A percentile compares a stretch with the other conserved stretches of the same genome.
Evolutionary conservation across 805 yeast species (phyloP).

Genomic region (Nakazawaea sp.): DNA sequence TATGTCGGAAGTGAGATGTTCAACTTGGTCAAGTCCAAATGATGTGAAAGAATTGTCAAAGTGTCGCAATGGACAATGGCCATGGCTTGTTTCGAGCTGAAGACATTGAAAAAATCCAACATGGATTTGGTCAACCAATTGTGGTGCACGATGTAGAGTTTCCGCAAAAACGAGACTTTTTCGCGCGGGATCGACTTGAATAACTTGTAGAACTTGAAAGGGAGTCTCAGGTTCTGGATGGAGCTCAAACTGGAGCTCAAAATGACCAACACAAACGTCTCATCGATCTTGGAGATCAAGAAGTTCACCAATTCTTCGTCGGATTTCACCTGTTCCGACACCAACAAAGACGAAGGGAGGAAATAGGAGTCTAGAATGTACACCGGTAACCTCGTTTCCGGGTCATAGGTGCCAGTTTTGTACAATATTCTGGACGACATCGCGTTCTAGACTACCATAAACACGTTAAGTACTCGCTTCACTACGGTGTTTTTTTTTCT

Average conservation of each 20-base stretch:
- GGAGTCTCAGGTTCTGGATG: slow-evolving; percentile 24
- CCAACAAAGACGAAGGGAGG: slow-evolving; percentile 51
- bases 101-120: slow-evolving; percentile 59
- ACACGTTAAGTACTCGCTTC: too few relatives aligned
- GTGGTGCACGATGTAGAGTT: slow-evolving; percentile 80
- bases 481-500: too few relatives aligned
- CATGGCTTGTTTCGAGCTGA: slow-evolving; percentile 12
- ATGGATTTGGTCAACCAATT: slow-evolving; percentile 82
- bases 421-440: slow-evolving; percentile 34
- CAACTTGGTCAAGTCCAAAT: slow-evolving; percentile 68
- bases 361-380: slow-evolving; percentile 80
- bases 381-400: slow-evolving; percentile 60
- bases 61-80: slow-evolving; percentile 27
- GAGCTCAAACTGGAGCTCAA: slow-evolving; percentile 57
- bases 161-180: slow-evolving; percentile 45
- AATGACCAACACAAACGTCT: slow-evolving; percentile 3
- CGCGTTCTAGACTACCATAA: too few relatives aligned
- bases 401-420: slow-evolving; percentile 57
- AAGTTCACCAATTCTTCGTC: slow-evolving; percentile 5
- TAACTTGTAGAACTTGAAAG: slow-evolving; percentile 31
- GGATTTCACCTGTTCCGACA: slow-evolving; percentile 1
- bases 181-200: slow-evolving; percentile 50
- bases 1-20: slow-evolving; percentile 75
- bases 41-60: slow-evolving; percentile 30
- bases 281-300: slow-evolving; percentile 4